Conservation (phyloP, 495 filamentous ascomycete genomes). For the Penicillium silybi region DNA sequence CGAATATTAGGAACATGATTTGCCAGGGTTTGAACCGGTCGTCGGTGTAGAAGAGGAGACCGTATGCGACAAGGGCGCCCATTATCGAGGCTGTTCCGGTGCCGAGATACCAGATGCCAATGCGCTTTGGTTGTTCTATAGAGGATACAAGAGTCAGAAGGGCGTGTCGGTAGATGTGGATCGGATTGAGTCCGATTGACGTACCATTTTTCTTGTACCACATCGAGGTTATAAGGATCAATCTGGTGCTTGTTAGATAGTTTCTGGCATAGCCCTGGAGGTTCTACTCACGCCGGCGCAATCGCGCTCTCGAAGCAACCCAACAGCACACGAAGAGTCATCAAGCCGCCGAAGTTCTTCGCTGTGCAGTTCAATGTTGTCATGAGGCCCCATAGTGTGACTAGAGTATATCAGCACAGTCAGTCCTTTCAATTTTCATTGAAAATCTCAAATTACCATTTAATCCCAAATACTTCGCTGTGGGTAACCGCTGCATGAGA, state of each 20-base stretch:
- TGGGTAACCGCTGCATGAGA: conserved; percentile 43
- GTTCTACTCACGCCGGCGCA: conserved; percentile 48
- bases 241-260: conserved; percentile 8
- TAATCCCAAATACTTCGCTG: conserved; percentile 46
- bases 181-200: background rate
- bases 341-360: conserved; percentile 43
- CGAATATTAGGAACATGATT: conserved; percentile 41
- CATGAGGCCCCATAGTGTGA: conserved; percentile 57
- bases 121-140: conserved; percentile 55
- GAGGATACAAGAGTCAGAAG: background rate
- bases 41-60: conserved; percentile 22
- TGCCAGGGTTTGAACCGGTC: conserved; percentile 33
- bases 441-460: conserved; percentile 33
- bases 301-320: conserved; percentile 65
- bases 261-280: background rate
- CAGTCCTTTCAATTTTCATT: background rate
- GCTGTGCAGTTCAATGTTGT: conserved; percentile 54
- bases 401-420: conserved; percentile 8
- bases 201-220: conserved; percentile 29
- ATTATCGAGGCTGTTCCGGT: conserved; percentile 60
- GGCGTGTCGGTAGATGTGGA: background rate
- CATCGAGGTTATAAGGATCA: conserved; percentile 32
- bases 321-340: conserved; percentile 54
- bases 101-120: conserved; percentile 63
- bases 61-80: conserved; percentile 55